These are phyloP conservation scores for Scorias spongiosa DNA, from an alignment of 2,329 filamentous ascomycete species.

Conservation along the genomic window DNA sequence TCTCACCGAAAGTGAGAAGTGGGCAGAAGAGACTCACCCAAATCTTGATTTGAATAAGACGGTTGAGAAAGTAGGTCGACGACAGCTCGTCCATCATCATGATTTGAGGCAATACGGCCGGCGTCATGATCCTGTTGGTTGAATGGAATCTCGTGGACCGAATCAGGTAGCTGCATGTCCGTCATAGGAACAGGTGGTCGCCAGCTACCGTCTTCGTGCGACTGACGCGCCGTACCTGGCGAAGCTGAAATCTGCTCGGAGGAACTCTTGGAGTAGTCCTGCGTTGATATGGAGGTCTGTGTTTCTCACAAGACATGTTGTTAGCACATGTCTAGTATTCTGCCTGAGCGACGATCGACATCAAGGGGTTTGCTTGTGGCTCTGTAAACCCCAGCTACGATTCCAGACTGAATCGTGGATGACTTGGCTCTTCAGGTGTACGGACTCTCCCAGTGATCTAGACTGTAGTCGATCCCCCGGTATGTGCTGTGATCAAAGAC, in stretches of 20 bases:
- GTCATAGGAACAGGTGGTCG: conserved; percentile 10
- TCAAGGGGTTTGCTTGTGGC: too few species aligned
- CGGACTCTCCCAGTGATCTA: conserved; percentile 21
- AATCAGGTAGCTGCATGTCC: conserved; percentile 9
- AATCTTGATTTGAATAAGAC: conserved; percentile 7
- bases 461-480: conserved; percentile 12
- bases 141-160: conserved; percentile 7
- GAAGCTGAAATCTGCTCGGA: background rate
- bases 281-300: background rate
- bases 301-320: background rate
- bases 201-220: conserved; percentile 8
- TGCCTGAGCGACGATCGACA: too few species aligned
- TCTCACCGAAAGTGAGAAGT: too few species aligned
- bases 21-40: conserved; percentile 9
- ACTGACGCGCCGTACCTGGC: too few species aligned
- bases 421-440: conserved; percentile 4
- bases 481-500: conserved; percentile 4
- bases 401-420: too few species aligned
- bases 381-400: too few species aligned
- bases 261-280: background rate
- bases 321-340: background rate
- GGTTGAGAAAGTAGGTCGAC: conserved; percentile 17
- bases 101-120: conserved; percentile 10
- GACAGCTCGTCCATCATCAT: conserved; percentile 18
- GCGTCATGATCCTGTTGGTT: conserved; percentile 15